Evolutionary conservation across 2,329 filamentous ascomycete species (phyloP).

Genomic region (Ampelomyces quisqualis): DNA sequence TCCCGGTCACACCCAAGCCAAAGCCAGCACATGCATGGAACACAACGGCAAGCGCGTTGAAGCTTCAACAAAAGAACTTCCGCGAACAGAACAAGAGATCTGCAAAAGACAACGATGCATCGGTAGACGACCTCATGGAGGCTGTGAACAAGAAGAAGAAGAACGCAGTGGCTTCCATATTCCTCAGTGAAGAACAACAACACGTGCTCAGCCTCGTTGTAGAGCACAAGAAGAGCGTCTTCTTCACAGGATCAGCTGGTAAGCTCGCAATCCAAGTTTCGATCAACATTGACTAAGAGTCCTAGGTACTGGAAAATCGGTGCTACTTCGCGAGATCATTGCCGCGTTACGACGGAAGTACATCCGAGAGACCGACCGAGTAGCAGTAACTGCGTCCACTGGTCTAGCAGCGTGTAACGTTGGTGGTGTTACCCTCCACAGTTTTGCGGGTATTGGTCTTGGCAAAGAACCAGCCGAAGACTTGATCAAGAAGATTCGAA

Average conservation of each 20-base stretch:
- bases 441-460: constrained; percentile 91
- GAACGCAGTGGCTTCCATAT: constrained; percentile 58
- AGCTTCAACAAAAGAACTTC: constrained; percentile 74
- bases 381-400: constrained; percentile 94
- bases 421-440: constrained; percentile 91
- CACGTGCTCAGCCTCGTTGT: constrained; percentile 81
- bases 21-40: constrained; percentile 62
- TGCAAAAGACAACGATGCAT: constrained; percentile 42
- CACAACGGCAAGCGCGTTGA: constrained; percentile 69
- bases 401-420: constrained; percentile 96
- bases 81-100: constrained; percentile 61
- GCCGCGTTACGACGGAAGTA: constrained; percentile 75
- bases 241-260: constrained; percentile 95
- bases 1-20: constrained; percentile 49
- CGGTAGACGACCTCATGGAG: constrained; percentile 52
- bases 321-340: constrained; percentile 91
- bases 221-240: constrained; percentile 80
- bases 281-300: constrained; percentile 7
- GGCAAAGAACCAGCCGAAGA: constrained; percentile 83
- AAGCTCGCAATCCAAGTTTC: constrained; percentile 4
- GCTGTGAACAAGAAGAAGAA: constrained; percentile 47
- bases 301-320: constrained; percentile 84
- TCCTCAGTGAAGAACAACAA: constrained; percentile 82
- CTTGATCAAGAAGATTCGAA: constrained; percentile 85
- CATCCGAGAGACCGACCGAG: constrained; percentile 71